Base-by-base conservation (phyloP, 2,329 filamentous ascomycete genomes). In the Arthrobotrys megalospora region DNA sequence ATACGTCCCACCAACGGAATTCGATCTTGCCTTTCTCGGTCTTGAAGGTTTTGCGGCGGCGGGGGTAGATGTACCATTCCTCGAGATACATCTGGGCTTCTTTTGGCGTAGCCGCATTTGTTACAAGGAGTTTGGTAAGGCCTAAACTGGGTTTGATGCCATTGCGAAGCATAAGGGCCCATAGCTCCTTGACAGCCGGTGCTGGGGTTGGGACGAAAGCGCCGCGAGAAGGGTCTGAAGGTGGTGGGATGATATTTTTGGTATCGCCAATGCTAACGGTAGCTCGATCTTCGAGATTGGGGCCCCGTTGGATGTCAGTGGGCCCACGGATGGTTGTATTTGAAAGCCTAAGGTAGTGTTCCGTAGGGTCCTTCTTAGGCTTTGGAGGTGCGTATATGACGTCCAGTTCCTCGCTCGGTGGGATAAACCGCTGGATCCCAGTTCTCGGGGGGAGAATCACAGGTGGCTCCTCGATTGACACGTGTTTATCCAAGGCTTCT, bases 111-210 rank as follows among this genome's bases (percentile, higher is more conserved):
- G 45, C 12, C 10, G 75, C 45, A 21, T 72, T 70, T 24, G 19
- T 43, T 28, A 78, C 50, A 3, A 78, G 75, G 7, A 72, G 67
- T 19, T 62, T 72, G 7, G 47, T 78, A 2, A 78, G 67, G 7
- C 38, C 19, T 6, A 78, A 12, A 6, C 62, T 68, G 34, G 75
- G 75, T 32, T 67, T 60, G 21, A 78, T 34, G 16, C 38, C 43
- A 4, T 58, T 70, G 12, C 75, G 75, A 21, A 63, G 32, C 67
- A 78, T 72, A 21, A 63, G 36, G n/a, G 21, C 1, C 67, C 67
- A 81, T 10, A 82, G 79, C 34, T 80, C 79, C 3, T 78, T 69
- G 4, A 81, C 48, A 5, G 47, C 50, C 4, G 81, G 81, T 5
- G 80, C 71, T 12, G 72, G 68, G 0, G 70, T 70, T 14, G 64